A percentile compares a stretch with the other conserved stretches of the same genome.
Conservation (phyloP, 306 rosid genomes). For the Malus fusca region DNA sequence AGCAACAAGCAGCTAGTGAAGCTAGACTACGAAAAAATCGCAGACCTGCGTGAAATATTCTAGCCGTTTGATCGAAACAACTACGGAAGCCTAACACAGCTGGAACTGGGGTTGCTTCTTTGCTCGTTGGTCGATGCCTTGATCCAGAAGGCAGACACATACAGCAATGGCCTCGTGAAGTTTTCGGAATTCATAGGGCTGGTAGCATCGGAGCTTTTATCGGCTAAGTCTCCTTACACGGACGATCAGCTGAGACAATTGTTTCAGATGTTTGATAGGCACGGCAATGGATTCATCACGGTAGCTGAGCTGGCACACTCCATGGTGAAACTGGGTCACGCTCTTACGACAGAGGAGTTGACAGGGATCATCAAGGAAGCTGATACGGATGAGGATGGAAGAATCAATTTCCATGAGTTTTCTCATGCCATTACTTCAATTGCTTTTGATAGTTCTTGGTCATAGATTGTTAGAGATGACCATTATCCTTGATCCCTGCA, state of each 20-base stretch:
- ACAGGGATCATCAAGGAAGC: conserved; percentile 91
- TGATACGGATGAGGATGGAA: conserved; percentile 79
- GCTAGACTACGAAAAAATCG: conserved; percentile 72
- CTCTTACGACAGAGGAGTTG: conserved; percentile 73
- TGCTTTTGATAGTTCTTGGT: conserved; percentile 88
- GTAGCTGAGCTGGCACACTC: conserved; percentile 93
- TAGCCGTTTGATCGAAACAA: conserved; percentile 83
- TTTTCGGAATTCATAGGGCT: conserved; percentile 72
- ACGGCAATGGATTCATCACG: conserved; percentile 81
- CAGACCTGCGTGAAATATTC: conserved; percentile 72
- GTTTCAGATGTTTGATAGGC: conserved; percentile 71
- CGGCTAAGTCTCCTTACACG: conserved; percentile 75
- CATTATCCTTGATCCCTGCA: neutral
- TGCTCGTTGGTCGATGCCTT: conserved; percentile 71
- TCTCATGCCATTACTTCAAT: conserved; percentile 72
- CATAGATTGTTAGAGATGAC: conserved; percentile 7
- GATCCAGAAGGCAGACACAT: conserved; percentile 67
- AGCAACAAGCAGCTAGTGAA: conserved; percentile 52
- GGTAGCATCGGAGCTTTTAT: conserved; percentile 69
- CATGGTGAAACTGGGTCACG: conserved; percentile 84
- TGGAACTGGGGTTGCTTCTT: conserved; percentile 73
- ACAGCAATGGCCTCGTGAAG: conserved; percentile 71
- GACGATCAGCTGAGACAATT: conserved; percentile 62
- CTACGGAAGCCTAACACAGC: conserved; percentile 81
- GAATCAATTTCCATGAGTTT: conserved; percentile 71